These are phyloP conservation scores for Purshia tridentata DNA, from an alignment of 306 rosid species.

Conservation along the genomic window DNA sequence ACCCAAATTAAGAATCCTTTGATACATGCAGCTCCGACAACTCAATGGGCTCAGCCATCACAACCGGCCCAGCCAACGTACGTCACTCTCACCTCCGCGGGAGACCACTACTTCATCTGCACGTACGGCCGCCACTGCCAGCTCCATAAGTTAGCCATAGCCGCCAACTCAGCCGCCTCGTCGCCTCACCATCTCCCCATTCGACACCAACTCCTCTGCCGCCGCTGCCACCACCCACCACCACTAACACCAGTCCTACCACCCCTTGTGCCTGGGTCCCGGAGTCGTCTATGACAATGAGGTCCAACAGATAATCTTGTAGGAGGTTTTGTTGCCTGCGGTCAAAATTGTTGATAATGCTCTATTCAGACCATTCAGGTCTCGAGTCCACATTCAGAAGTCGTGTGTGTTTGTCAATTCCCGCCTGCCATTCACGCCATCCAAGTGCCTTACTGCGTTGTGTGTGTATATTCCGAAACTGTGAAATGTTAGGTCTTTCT, in stretches of 20 bases:
- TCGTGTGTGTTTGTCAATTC: no score
- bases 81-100: conserved; percentile 10
- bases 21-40: conserved; percentile 7
- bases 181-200: not conserved
- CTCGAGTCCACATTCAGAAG: no score
- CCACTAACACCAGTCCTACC: not conserved
- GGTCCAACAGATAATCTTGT: no score
- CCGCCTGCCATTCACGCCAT: no score
- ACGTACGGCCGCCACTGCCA: conserved; percentile 24
- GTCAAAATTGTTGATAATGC: no score
- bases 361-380: no score
- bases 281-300: no score
- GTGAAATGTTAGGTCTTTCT: no score
- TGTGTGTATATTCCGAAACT: no score
- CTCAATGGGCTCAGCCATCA: not conserved
- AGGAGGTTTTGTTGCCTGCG: no score
- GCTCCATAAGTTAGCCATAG: conserved; percentile 30
- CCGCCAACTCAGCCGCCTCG: conserved; percentile 10
- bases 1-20: conserved; percentile 15
- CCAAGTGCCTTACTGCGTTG: no score
- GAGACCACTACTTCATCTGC: conserved; percentile 30
- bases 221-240: not conserved
- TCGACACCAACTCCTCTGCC: not conserved
- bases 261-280: not conserved
- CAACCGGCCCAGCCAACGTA: conserved; percentile 19